Base-by-base conservation (phyloP, 352 stramenopile genomes). In the Globisporangium cylindrosporum region DNA sequence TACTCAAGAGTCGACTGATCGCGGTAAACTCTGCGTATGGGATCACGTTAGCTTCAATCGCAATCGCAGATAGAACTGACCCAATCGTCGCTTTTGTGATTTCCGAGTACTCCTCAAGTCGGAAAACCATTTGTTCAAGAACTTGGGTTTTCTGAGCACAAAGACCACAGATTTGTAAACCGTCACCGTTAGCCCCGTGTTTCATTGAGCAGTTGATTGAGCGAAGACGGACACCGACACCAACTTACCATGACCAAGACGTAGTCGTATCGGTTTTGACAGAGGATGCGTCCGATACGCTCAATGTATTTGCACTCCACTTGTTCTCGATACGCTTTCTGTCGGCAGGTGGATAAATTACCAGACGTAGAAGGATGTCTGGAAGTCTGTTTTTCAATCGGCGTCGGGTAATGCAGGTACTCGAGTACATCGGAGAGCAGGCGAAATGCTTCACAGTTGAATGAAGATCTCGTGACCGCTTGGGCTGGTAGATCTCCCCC, bases 1-100 rank as follows among this genome's bases (percentile, higher is more conserved):
- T 77, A 34, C 29, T 58, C 57, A 88, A 63, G 29, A 81, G 73
- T 14, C 67, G 54, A 32, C 68, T 70, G 14, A 88, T 77, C 36
- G 76, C 70, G 12, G 43, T 56, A 14, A 90, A 69, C 55, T 90
- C 81, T 15, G 56, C 68, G 59, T 79, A 86, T n/a, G 80, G 81
- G 62, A 88, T 76, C n/a, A 90, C 71, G 4, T 63, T 75, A 0
- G 80, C 71, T 82, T 90, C 81, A 24, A 90, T 87, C 4, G 81
- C 80, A 36, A 82, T 79, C 20, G 76, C 78, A 53, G 79, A 83
- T 0, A 90, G 71, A 48, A 90, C 80, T 20, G 81, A 88, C 15
- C 81, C 70, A 60, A 90, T 63, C 4, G 72, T 81, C 32, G 81
- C 78, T 48, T 86, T 82, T 3, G 80, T 75, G 36, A 87, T 64